phyloP scores from a whole-genome alignment of 1,139 yeast genomes.

The Blastobotrys ciferrii region DNA sequence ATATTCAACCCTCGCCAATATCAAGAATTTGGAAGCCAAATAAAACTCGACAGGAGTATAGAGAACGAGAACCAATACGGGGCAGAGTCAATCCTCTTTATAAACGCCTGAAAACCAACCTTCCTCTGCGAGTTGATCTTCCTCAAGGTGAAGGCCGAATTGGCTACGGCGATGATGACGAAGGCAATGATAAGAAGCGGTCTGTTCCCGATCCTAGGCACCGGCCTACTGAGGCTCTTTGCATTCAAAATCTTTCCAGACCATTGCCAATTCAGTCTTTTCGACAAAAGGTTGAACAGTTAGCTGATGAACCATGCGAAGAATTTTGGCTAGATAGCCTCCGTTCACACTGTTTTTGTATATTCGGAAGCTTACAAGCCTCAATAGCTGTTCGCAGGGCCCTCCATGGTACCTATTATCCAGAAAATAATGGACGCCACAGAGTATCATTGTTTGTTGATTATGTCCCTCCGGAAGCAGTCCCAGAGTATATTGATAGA shows the following conservation, averaged over 20 bases:
- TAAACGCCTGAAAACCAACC: not conserved
- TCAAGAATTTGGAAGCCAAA: no score
- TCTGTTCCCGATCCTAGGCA: slow-evolving; percentile 3
- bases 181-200: not conserved
- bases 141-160: not conserved
- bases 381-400: not conserved
- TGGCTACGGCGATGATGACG: not conserved
- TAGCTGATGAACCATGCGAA: slow-evolving; percentile 6
- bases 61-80: not conserved
- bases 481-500: not conserved
- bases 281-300: not conserved
- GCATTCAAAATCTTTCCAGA: slow-evolving; percentile 3
- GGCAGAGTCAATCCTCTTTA: slow-evolving; percentile 1
- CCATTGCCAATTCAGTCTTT: slow-evolving; percentile 2
- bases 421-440: not conserved
- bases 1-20: no score
- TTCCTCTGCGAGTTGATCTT: not conserved
- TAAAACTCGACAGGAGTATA: no score
- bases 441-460: not conserved
- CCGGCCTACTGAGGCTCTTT: not conserved
- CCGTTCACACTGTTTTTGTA: slow-evolving; percentile 6
- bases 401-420: not conserved
- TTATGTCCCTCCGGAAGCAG: slow-evolving; percentile 1
- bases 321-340: slow-evolving; percentile 8
- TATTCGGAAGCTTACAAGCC: not conserved